Evolutionary conservation across 1,139 yeast species (phyloP).

Genomic region (Blastobotrys elegans): DNA sequence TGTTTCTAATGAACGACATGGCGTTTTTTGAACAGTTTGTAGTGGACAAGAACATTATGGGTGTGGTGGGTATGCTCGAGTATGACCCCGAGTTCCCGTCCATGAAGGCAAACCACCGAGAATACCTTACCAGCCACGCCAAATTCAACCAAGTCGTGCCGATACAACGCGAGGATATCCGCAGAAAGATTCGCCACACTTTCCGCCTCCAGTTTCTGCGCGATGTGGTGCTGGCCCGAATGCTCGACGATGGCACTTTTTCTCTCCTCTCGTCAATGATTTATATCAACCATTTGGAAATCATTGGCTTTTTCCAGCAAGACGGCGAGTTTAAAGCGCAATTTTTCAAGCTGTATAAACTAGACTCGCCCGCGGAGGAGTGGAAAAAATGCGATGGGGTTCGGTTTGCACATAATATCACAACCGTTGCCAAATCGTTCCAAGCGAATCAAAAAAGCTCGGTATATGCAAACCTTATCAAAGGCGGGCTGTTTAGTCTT

Average conservation of each 20-base stretch:
- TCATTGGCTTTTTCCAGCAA: conserved; percentile 61
- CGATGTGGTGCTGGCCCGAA: conserved; percentile 78
- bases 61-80: conserved; percentile 78
- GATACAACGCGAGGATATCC: conserved; percentile 45
- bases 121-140: conserved; percentile 52
- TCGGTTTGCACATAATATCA: conserved; percentile 73
- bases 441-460: conserved; percentile 59
- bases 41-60: conserved; percentile 55
- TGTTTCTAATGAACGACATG: conserved; percentile 64
- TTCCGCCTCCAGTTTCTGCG: conserved; percentile 73
- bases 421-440: conserved; percentile 64
- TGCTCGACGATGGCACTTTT: conserved; percentile 75
- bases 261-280: conserved; percentile 61
- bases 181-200: conserved; percentile 61
- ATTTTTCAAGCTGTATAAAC: conserved; percentile 55
- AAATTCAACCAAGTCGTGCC: conserved; percentile 72
- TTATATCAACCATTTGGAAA: conserved; percentile 62
- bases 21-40: conserved; percentile 62
- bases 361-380: conserved; percentile 19
- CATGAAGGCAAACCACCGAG: conserved; percentile 73
- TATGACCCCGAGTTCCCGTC: conserved; percentile 80
- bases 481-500: conserved; percentile 65
- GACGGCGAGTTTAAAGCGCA: conserved; percentile 45
- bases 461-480: conserved; percentile 60
- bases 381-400: conserved; percentile 61